Conservation (phyloP, 768 basidiomycete species). For the Phylloporus sp. region DNA sequence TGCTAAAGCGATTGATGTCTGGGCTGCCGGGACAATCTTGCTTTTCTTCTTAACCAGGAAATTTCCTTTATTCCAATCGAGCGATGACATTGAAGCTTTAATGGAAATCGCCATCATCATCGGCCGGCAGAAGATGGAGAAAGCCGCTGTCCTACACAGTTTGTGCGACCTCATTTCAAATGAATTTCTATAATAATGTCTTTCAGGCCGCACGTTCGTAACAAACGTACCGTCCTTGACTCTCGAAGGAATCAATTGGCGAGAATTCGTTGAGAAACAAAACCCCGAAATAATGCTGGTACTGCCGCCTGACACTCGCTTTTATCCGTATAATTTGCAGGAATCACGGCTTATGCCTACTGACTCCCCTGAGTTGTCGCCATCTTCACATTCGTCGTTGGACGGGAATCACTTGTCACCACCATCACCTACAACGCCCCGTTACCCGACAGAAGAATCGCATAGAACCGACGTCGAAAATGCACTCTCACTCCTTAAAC, state of each 20-base stretch:
- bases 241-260: slow-evolving; percentile 64
- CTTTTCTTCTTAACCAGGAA: slow-evolving; percentile 90
- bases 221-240: slow-evolving; percentile 86
- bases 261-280: slow-evolving; percentile 67
- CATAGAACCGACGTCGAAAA: slow-evolving; percentile 55
- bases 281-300: slow-evolving; percentile 68
- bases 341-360: slow-evolving; percentile 25
- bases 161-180: slow-evolving; percentile 25
- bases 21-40: slow-evolving; percentile 91
- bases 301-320: slow-evolving; percentile 45
- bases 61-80: slow-evolving; percentile 92
- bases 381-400: slow-evolving; percentile 27
- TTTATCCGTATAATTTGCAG: slow-evolving; percentile 47
- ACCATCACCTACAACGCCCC: slow-evolving; percentile 11
- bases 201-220: slow-evolving; percentile 77
- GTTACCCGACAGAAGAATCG: slow-evolving; percentile 32
- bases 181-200: slow-evolving; percentile 3
- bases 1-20: slow-evolving; percentile 84
- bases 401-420: slow-evolving; percentile 16
- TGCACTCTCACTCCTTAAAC: slow-evolving; percentile 74
- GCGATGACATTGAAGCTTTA: slow-evolving; percentile 90
- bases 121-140: slow-evolving; percentile 80
- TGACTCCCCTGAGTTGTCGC: slow-evolving; percentile 31
- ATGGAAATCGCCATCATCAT: slow-evolving; percentile 92
- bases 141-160: slow-evolving; percentile 87